These are phyloP conservation scores for Xylaria sp. DNA, from an alignment of 2,329 filamentous ascomycete species.

Conservation along the genomic window DNA sequence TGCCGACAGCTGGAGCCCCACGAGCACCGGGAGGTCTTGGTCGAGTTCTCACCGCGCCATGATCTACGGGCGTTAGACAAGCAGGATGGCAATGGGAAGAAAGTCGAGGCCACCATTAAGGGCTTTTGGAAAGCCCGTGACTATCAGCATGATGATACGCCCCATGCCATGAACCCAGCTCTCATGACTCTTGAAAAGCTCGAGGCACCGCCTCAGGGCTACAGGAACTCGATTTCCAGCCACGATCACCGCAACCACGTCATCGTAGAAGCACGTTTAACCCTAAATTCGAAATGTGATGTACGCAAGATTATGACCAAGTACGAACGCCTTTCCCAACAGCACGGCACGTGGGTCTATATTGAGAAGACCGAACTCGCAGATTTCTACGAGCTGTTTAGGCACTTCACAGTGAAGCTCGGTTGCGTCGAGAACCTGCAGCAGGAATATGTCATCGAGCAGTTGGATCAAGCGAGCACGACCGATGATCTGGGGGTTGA, in stretches of 20 bases:
- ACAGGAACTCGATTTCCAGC: not conserved
- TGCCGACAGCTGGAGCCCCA: slow-evolving; percentile 34
- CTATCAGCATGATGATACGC: not conserved
- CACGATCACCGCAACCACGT: slow-evolving; percentile 2
- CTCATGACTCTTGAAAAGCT: not conserved
- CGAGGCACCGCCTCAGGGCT: not conserved
- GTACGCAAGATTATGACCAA: slow-evolving; percentile 3
- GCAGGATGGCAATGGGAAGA: not conserved
- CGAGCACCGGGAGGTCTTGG: slow-evolving; percentile 38
- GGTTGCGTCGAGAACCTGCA: slow-evolving; percentile 1
- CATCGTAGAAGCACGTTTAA: slow-evolving; percentile 6
- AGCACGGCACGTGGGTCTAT: slow-evolving; percentile 3
- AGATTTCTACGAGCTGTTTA: slow-evolving; percentile 9
- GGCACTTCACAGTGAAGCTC: slow-evolving; percentile 17
- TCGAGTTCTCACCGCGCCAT: slow-evolving; percentile 20
- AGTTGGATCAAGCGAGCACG: not conserved
- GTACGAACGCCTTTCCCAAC: slow-evolving; percentile 2
- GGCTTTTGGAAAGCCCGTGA: slow-evolving; percentile 14
- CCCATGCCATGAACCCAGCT: not conserved
- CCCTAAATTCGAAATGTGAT: slow-evolving; percentile 10
- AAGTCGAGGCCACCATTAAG: slow-evolving; percentile 1
- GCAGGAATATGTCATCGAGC: slow-evolving; percentile 1
- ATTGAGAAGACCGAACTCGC: slow-evolving; percentile 7
- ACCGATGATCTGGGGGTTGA: not conserved
- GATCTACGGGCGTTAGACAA: slow-evolving; percentile 16